Evolutionary conservation across 139 green algal genomes (phyloP), one percentile per base, ranked within the genome.

Genomic region (Medakamo hakoo): DNA sequence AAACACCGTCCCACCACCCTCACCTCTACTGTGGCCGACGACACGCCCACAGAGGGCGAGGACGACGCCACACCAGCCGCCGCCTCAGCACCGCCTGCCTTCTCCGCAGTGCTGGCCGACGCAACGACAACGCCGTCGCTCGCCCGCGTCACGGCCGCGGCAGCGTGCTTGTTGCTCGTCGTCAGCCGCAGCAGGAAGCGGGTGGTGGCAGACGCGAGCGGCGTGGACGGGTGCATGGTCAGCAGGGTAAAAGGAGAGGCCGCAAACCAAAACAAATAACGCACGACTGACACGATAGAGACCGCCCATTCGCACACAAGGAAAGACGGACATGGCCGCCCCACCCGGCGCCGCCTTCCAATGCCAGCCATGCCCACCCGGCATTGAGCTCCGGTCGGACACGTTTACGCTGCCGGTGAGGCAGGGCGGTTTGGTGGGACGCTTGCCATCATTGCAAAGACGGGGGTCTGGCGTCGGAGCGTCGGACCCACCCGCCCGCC

Each of bases 371-470:
- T 9, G 16, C 40, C 40, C 40, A 52, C 40, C 40, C 9, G 40
- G 62, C 16, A 16, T 79, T 23, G 77, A 83, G 69, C 30, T 82
- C 27, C 68, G 74, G 4, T 73, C 59, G 14, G 81, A 88, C 62
- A 88, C 81, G 3, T 75, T 88, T 22, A 88, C 81, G 0, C 77
- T 69, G 29, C 81, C 81, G n/a, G n/a, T n/a, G n/a, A n/a, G n/a
- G n/a, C n/a, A n/a, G n/a, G n/a, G n/a, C n/a, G n/a, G n/a, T n/a
- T n/a, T n/a, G n/a, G n/a, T n/a, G n/a, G n/a, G n/a, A n/a, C n/a
- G n/a, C n/a, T n/a, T n/a, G n/a, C n/a, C n/a, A n/a, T n/a, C n/a
- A n/a, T n/a, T n/a, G n/a, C n/a, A n/a, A n/a, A n/a, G n/a, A n/a
- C n/a, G n/a, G n/a, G n/a, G n/a, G n/a, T n/a, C n/a, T n/a, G n/a